Percentiles rank a stretch among this genome's conserved stretches.
These are phyloP conservation scores for Jacaranda mimosifolia DNA, from an alignment of 257 asterid genomes.

Conservation along the genomic window DNA sequence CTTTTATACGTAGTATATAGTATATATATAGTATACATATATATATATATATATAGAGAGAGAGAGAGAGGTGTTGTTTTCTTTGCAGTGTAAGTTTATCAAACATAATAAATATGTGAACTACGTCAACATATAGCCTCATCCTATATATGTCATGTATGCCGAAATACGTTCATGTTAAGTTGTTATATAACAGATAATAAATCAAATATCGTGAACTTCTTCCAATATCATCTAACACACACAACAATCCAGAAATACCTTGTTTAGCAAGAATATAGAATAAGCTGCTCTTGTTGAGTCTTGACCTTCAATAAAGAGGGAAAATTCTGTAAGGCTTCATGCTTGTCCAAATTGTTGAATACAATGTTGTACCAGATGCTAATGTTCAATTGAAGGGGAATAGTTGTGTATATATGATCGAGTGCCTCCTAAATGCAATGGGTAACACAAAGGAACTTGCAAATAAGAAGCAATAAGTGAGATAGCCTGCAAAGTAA, in stretches of 20 bases:
- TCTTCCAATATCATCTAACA: constrained; percentile 18
- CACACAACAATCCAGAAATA: constrained; percentile 36
- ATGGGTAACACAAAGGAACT: constrained; percentile 93
- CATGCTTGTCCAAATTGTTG: constrained; percentile 52
- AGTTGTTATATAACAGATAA: constrained; percentile 1
- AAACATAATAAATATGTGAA: too few species aligned
- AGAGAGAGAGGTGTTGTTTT: too few species aligned
- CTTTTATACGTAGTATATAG: too few species aligned
- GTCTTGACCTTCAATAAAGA: constrained; percentile 93
- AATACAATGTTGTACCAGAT: constrained; percentile 54
- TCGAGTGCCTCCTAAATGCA: constrained; percentile 92
- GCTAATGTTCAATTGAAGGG: constrained; percentile 76
- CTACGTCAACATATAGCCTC: too few species aligned
- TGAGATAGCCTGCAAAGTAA: constrained; percentile 72
- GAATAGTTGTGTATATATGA: constrained; percentile 87
- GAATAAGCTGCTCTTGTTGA: constrained; percentile 98
- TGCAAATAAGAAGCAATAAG: constrained; percentile 83
- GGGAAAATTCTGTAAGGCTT: constrained; percentile 87
- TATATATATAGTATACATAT: too few species aligned
- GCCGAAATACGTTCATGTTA: constrained; percentile 2
- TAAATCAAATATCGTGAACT: constrained; percentile 22
- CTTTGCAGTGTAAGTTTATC: too few species aligned
- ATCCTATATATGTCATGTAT: constrained; percentile 15
- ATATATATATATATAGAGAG: too few species aligned
- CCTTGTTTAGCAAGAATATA: constrained; percentile 97